These are phyloP conservation scores for Botrytis pseudocinerea DNA, from an alignment of 2,329 filamentous ascomycete genomes.

Conservation along the genomic window DNA sequence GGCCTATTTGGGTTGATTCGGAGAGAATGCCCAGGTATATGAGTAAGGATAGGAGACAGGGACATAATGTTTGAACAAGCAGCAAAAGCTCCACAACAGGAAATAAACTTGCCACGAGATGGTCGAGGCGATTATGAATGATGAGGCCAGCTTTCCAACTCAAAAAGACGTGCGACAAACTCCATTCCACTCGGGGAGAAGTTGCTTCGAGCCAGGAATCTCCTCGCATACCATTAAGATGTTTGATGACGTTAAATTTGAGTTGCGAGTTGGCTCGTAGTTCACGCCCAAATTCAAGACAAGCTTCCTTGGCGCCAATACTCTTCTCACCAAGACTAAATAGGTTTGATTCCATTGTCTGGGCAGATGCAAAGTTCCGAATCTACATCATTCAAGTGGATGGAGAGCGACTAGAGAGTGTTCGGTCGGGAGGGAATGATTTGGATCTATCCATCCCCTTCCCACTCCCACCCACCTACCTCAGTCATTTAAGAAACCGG, in stretches of 20 bases:
- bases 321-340: background rate
- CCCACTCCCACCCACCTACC: background rate
- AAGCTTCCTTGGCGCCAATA: constrained; percentile 22
- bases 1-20: background rate
- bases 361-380: background rate
- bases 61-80: background rate
- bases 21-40: background rate
- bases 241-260: constrained; percentile 23
- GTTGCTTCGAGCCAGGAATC: background rate
- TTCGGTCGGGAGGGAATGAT: background rate
- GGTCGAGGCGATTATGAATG: background rate
- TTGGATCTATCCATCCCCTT: background rate
- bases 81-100: background rate
- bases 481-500: background rate
- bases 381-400: background rate
- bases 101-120: background rate
- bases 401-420: background rate
- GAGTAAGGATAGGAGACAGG: background rate
- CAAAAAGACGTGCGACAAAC: background rate
- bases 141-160: no score
- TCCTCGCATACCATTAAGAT: background rate
- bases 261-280: background rate
- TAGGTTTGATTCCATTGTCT: background rate
- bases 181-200: background rate
- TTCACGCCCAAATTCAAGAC: background rate